phyloP scores from a whole-genome alignment of 257 asterid genomes.

The Asclepias syriaca region DNA sequence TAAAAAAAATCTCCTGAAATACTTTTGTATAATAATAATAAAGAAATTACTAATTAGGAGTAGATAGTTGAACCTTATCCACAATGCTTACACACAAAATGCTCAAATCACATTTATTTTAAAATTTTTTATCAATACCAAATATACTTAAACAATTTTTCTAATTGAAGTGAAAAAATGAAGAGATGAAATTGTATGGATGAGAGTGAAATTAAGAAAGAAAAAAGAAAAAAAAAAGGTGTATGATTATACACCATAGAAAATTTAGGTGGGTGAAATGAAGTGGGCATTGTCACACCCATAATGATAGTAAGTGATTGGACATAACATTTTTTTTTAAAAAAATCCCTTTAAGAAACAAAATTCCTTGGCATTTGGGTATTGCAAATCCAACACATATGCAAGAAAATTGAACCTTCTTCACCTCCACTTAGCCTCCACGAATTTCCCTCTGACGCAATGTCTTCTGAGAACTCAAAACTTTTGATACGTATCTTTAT shows the following conservation, averaged over 20 bases:
- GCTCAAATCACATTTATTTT: too few species aligned
- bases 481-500: not conserved
- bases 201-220: not conserved
- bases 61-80: not conserved
- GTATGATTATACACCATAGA: not conserved
- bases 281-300: conserved; percentile 14
- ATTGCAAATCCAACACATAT: conserved; percentile 16
- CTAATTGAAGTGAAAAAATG: too few species aligned
- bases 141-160: too few species aligned
- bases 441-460: not conserved
- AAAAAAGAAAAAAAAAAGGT: not conserved
- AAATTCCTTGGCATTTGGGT: not conserved
- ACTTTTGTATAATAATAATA: not conserved
- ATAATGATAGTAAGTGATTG: not conserved
- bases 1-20: not conserved
- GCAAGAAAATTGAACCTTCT: not conserved
- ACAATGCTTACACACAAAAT: not conserved
- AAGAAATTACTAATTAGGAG: too few species aligned
- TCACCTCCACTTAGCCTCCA: not conserved
- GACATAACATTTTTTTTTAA: not conserved
- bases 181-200: not conserved
- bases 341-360: not conserved
- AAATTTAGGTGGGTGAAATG: not conserved
- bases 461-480: not conserved
- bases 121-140: too few species aligned